Percentiles rank a stretch among this genome's conserved stretches.
phyloP scores from a whole-genome alignment of 2,329 filamentous ascomycete genomes.

The Byssoonygena ceratinophila region DNA sequence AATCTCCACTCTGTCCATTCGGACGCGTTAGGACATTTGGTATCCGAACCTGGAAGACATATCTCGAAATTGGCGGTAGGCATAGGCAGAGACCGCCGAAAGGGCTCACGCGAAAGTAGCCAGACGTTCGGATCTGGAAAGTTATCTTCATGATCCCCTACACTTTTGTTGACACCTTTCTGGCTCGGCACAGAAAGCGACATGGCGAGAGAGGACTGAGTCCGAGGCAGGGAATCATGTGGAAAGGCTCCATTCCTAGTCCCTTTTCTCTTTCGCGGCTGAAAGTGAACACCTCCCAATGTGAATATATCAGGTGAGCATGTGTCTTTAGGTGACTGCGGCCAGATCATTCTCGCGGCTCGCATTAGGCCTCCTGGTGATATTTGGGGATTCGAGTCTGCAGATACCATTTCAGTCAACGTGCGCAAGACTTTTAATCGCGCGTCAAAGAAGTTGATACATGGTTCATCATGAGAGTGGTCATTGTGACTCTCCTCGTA shows the following conservation, averaged over 20 bases:
- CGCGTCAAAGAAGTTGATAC: conserved; percentile 19
- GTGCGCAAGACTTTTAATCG: conserved; percentile 40
- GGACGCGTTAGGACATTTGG: conserved; percentile 7
- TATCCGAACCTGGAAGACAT: conserved; percentile 15
- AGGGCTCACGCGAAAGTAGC: conserved; percentile 32
- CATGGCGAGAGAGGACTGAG: background rate
- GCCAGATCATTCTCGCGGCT: background rate
- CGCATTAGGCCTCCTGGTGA: conserved; percentile 29
- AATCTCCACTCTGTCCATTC: conserved; percentile 34
- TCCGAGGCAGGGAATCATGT: background rate
- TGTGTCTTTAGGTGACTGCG: background rate
- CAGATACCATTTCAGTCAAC: conserved; percentile 42
- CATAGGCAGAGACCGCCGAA: conserved; percentile 21
- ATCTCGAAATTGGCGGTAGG: conserved; percentile 19
- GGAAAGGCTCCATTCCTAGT: background rate
- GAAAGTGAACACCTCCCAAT: conserved; percentile 41
- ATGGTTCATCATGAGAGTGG: conserved; percentile 7
- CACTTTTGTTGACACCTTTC: background rate
- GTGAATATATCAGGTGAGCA: conserved; percentile 35
- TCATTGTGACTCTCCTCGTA: conserved; percentile 11
- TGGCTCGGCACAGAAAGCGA: background rate
- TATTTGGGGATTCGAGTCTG: conserved; percentile 34
- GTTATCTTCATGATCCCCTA: background rate
- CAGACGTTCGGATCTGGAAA: conserved; percentile 23
- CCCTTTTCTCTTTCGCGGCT: conserved; percentile 23